Evolutionary conservation across 495 filamentous ascomycete species (phyloP), one percentile per base, ranked within the genome.

Genomic region (Oidiodendron maius): DNA sequence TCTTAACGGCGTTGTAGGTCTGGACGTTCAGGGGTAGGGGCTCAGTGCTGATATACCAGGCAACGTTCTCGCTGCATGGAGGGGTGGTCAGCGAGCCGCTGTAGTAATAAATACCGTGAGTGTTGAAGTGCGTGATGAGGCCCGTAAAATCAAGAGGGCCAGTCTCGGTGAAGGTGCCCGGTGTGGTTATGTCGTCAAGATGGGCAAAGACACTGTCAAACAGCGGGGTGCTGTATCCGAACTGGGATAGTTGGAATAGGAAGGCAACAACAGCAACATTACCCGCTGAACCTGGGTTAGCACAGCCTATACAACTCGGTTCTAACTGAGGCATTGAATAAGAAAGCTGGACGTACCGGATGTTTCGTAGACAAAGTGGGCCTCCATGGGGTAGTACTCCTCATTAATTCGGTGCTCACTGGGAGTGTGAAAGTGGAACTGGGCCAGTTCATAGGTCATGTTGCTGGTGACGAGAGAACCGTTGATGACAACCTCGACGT

Each of bases 341-440:
- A 8, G 28, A n/a, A 34, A 34, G 9, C n/a, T 34, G 9, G n/a
- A 9, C 65, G 18, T 63, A 75, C 72, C 59, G 11, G 61, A 40
- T 36, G 66, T 67, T 58, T 75, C 69, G 55, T 79, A 81, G 26
- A 86, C 81, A 65, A 85, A 78, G 63, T 86, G 82, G 62, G 77
- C 69, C 61, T 86, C 82, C 63, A 84, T 53, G 5, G 76, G 76
- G 45, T 64, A 78, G 55, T 74, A 70, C 57, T 80, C 80, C 60
- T 65, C 58, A 51, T 72, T 65, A n/a, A 86, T 57, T 38, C 71
- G 71, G 57, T 86, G 82, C 66, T 86, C 82, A 59, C 74, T 77
- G 4, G 82, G 81, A 15, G 80, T 76, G 57, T 86, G 82, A 60
- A 85, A 81, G 59, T 86, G 82, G 66, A 83, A 84, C 55, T 86